phyloP scores from a whole-genome alignment of 805 yeast genomes.

The Vanderwaltozyma verrucispora region DNA sequence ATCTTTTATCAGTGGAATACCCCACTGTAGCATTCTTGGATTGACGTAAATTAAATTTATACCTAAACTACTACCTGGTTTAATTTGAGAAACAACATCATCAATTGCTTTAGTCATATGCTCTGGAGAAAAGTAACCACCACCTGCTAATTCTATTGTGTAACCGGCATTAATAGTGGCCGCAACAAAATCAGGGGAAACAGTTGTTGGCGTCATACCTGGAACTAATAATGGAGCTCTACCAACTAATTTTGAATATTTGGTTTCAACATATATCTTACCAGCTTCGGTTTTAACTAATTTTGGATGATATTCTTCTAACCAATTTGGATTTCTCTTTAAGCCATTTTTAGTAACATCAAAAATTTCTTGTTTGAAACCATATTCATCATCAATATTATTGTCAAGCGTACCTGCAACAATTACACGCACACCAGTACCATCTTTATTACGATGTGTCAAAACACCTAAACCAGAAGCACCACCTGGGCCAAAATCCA shows the following conservation, averaged over 20 bases:
- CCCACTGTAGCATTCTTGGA: slow-evolving; percentile 98
- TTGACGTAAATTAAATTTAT: slow-evolving; percentile 90
- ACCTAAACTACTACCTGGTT: slow-evolving; percentile 86
- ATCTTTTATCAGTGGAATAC: slow-evolving; percentile 86
- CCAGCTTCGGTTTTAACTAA: slow-evolving; percentile 66
- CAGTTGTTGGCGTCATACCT: slow-evolving; percentile 99
- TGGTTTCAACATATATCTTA: slow-evolving; percentile 81
- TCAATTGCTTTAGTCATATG: slow-evolving; percentile 68
- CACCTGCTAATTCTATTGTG: slow-evolving; percentile 97
- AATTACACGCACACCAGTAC: slow-evolving; percentile 92
- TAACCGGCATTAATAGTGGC: slow-evolving; percentile 94
- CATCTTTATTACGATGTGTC: slow-evolving; percentile 96
- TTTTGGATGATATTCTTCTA: slow-evolving; percentile 75
- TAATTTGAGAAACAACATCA: slow-evolving; percentile 54
- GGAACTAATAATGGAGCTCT: slow-evolving; percentile 96
- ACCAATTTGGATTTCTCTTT: slow-evolving; percentile 86
- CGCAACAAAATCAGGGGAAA: slow-evolving; percentile 85
- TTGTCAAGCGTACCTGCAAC: slow-evolving; percentile 85
- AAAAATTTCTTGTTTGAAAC: slow-evolving; percentile 92
- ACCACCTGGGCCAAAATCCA: slow-evolving; percentile 99
- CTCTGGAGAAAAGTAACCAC: slow-evolving; percentile 82
- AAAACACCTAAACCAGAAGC: slow-evolving; percentile 91
- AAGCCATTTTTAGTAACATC: slow-evolving; percentile 55
- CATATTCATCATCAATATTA: slow-evolving; percentile 70
- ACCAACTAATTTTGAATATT: slow-evolving; percentile 83